A percentile compares a stretch with the other conserved stretches of the same genome.
Conservation (phyloP, 2,329 filamentous ascomycete genomes). For the Ilyonectria robusta region DNA sequence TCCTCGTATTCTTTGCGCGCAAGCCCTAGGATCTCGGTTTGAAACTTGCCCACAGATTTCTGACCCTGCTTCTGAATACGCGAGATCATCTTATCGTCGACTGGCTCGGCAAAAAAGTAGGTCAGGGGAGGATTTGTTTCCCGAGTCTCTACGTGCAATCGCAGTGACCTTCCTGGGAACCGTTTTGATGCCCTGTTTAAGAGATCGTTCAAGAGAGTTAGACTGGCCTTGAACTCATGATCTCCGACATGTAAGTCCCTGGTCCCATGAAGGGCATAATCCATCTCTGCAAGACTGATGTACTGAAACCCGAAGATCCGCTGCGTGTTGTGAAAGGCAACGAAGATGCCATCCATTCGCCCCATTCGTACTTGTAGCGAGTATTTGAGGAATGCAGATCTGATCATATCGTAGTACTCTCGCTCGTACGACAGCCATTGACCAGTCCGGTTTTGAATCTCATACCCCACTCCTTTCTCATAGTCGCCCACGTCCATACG, state of each 20-base stretch:
- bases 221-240: slow-evolving; percentile 86
- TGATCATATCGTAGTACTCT: slow-evolving; percentile 97
- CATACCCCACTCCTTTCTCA: slow-evolving; percentile 85
- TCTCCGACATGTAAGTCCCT: slow-evolving; percentile 78
- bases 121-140: slow-evolving; percentile 74
- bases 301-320: slow-evolving; percentile 99
- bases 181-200: slow-evolving; percentile 80
- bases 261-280: slow-evolving; percentile 88
- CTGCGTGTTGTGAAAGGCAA: slow-evolving; percentile 94
- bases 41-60: slow-evolving; percentile 77
- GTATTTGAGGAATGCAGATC: slow-evolving; percentile 95
- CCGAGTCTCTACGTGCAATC: slow-evolving; percentile 86
- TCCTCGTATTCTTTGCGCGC: slow-evolving; percentile 51
- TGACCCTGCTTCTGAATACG: slow-evolving; percentile 79
- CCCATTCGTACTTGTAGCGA: slow-evolving; percentile 97
- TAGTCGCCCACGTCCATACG: slow-evolving; percentile 86
- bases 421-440: slow-evolving; percentile 93
- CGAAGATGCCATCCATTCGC: slow-evolving; percentile 98
- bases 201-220: slow-evolving; percentile 84
- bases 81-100: slow-evolving; percentile 79
- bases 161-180: slow-evolving; percentile 83
- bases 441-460: slow-evolving; percentile 83
- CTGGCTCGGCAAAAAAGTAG: slow-evolving; percentile 92
- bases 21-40: slow-evolving; percentile 72
- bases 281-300: slow-evolving; percentile 88